phyloP scores from a whole-genome alignment of 495 filamentous ascomycete species.

The Aspergillus sparsus region DNA sequence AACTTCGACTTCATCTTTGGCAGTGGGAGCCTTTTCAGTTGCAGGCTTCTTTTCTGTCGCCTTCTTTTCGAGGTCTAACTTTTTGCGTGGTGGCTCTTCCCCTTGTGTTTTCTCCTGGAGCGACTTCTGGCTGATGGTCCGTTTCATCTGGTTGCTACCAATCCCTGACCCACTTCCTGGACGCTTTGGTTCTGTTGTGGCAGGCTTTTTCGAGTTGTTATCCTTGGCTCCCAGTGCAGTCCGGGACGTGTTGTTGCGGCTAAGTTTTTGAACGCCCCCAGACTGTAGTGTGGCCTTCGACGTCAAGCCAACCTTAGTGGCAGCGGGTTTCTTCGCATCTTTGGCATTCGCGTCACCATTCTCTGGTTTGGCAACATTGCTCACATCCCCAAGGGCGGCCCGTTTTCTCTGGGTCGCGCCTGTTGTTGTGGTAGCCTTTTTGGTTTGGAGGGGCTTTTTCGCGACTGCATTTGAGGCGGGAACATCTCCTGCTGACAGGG shows the following conservation, averaged over 20 bases:
- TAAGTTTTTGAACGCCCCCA: conserved; percentile 76
- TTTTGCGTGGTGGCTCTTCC: conserved; percentile 58
- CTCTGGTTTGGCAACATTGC: conserved; percentile 86
- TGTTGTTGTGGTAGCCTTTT: conserved; percentile 64
- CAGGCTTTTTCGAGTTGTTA: conserved; percentile 60
- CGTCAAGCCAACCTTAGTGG: conserved; percentile 62
- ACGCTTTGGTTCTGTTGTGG: conserved; percentile 60
- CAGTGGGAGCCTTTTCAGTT: conserved; percentile 16
- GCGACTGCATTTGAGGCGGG: conserved; percentile 50
- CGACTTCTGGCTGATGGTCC: conserved; percentile 50
- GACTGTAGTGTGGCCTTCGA: conserved; percentile 73
- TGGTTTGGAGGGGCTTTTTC: conserved; percentile 75
- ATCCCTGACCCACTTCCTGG: conserved; percentile 72
- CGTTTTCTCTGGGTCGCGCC: conserved; percentile 60
- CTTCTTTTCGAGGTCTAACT: conserved; percentile 53
- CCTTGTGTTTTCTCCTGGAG: conserved; percentile 63
- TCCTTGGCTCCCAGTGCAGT: conserved; percentile 65
- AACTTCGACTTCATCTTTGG: conserved; percentile 30
- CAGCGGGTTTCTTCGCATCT: conserved; percentile 68
- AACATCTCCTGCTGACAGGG: conserved; percentile 57
- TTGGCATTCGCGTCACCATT: conserved; percentile 49
- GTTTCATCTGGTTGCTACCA: conserved; percentile 57
- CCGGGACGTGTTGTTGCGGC: conserved; percentile 65
- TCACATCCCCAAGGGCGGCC: conserved; percentile 85
- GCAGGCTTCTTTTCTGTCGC: conserved; percentile 32